Evolutionary conservation across 2,329 filamentous ascomycete genomes (phyloP).

Genomic region (Hypoxylon sp.): DNA sequence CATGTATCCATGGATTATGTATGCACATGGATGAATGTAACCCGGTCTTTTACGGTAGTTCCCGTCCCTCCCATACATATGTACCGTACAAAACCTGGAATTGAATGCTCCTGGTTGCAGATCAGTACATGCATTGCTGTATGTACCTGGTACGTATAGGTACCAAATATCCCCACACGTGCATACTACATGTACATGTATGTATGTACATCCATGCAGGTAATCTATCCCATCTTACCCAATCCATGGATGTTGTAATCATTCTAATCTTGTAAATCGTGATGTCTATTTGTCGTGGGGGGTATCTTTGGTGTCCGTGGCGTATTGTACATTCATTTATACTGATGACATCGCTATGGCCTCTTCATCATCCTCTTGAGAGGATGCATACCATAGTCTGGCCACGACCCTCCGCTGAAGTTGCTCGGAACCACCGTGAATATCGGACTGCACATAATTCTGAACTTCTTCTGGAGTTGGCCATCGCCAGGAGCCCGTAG

Average conservation of each 20-base stretch:
- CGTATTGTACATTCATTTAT: conserved; percentile 16
- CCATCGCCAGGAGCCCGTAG: conserved; percentile 50
- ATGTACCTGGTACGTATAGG: no score
- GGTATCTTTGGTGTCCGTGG: conserved; percentile 1
- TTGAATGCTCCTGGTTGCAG: no score
- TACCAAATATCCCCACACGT: no score
- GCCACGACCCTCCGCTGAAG: conserved; percentile 43
- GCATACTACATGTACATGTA: background rate
- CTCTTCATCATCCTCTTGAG: conserved; percentile 8
- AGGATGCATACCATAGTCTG: conserved; percentile 13
- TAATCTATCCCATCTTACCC: no score
- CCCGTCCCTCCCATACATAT: conserved; percentile 2
- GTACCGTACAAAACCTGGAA: no score
- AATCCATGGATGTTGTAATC: no score
- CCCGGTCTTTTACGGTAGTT: background rate
- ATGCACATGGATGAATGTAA: no score
- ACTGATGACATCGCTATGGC: background rate
- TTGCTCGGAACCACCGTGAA: conserved; percentile 38
- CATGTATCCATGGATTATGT: no score
- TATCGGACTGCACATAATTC: conserved; percentile 47
- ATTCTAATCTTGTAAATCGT: background rate
- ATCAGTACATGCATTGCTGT: no score
- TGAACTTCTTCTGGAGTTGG: conserved; percentile 52
- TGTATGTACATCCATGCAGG: no score
- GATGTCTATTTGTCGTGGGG: background rate